A percentile compares a stretch with the other conserved stretches of the same genome.
These are phyloP conservation scores for Yarrowia osloensis DNA, from an alignment of 805 yeast genomes.

Conservation along the genomic window DNA sequence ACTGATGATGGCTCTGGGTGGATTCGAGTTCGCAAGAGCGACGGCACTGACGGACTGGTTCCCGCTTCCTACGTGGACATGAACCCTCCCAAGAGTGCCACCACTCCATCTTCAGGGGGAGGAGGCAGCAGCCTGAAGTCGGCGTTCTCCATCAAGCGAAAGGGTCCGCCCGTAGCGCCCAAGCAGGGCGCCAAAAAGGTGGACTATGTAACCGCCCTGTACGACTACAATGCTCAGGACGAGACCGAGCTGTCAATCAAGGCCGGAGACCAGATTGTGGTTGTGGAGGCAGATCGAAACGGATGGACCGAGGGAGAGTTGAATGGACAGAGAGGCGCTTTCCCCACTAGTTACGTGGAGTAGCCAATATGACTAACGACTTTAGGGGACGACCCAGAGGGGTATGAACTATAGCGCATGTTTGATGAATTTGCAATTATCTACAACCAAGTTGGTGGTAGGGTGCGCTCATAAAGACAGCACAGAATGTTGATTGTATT, in stretches of 20 bases:
- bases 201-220: conserved; percentile 60
- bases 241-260: conserved; percentile 72
- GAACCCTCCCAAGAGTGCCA: conserved; percentile 36
- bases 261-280: conserved; percentile 67
- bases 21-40: conserved; percentile 62
- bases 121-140: conserved; percentile 38
- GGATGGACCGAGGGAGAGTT: conserved; percentile 97
- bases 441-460: too few species aligned
- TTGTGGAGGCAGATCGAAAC: conserved; percentile 64
- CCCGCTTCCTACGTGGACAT: conserved; percentile 78
- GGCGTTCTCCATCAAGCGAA: conserved; percentile 41
- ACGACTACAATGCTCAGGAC: conserved; percentile 75
- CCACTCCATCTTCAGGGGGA: conserved; percentile 28
- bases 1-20: conserved; percentile 92
- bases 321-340: conserved; percentile 63
- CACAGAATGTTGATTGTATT: too few species aligned
- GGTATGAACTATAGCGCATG: too few species aligned
- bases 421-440: too few species aligned
- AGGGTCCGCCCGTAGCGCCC: conserved; percentile 82
- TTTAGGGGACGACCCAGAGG: too few species aligned
- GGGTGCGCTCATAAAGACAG: too few species aligned
- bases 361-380: too few species aligned
- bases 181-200: conserved; percentile 68
- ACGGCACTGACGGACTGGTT: conserved; percentile 69
- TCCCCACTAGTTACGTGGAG: conserved; percentile 69